Percentiles rank a stretch among this genome's conserved stretches.
Evolutionary conservation across 306 rosid species (phyloP).

Genomic region (Sphenostylis stenocarpa): DNA sequence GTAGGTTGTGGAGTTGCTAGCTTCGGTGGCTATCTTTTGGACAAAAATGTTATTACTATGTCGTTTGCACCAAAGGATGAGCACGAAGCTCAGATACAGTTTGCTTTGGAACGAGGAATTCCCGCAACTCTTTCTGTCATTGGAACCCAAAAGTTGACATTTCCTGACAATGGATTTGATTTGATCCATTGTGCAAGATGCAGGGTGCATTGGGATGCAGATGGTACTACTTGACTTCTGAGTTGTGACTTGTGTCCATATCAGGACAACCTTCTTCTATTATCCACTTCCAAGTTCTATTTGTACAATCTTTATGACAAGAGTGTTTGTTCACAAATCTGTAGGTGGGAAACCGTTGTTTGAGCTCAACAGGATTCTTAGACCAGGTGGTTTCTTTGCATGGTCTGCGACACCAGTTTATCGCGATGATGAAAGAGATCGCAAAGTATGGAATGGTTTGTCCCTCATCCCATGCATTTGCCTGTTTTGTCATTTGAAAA

Average conservation of each 20-base stretch:
- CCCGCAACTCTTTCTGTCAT: conserved; percentile 86
- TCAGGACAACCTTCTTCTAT: not conserved
- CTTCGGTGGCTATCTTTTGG: conserved; percentile 80
- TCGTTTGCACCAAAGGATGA: conserved; percentile 95
- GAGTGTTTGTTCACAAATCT: conserved; percentile 20
- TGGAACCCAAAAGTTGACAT: conserved; percentile 76
- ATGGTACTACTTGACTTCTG: conserved; percentile 51
- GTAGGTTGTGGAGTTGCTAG: conserved; percentile 95
- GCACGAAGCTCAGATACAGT: conserved; percentile 92
- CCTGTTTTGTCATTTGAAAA: not conserved
- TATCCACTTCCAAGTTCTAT: not conserved
- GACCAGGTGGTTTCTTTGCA: conserved; percentile 83
- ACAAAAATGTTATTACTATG: conserved; percentile 76
- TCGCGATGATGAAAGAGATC: conserved; percentile 65
- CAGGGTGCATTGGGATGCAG: conserved; percentile 93
- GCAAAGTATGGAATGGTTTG: conserved; percentile 73
- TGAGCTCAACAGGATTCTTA: conserved; percentile 81
- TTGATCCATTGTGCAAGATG: conserved; percentile 88
- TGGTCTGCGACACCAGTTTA: conserved; percentile 94
- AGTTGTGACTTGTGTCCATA: not conserved
- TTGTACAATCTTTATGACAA: not conserved
- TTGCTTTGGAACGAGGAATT: conserved; percentile 90
- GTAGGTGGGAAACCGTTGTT: conserved; percentile 75
- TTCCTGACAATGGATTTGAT: conserved; percentile 67
- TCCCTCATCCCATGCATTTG: conserved; percentile 10